Evolutionary conservation across 2,329 filamentous ascomycete species (phyloP).

Genomic region (Diaporthe sp.): DNA sequence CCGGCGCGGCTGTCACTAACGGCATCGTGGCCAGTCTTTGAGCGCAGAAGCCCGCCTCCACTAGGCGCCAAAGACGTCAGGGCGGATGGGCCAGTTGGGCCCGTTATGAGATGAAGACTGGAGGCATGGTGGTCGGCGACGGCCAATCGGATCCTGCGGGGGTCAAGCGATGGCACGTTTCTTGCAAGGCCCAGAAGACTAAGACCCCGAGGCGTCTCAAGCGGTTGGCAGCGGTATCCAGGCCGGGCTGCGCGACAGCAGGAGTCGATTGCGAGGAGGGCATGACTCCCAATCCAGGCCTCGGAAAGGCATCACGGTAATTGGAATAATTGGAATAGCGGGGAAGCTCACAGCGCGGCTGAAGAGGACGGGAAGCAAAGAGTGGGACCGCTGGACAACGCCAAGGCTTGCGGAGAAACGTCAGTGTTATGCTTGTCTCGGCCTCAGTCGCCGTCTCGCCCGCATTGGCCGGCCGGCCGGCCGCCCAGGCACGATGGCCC

Average conservation of each 20-base stretch:
- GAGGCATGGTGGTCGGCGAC: neutral
- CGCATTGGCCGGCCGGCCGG: neutral
- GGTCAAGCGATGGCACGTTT: conserved; percentile 1
- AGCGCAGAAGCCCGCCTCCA: neutral
- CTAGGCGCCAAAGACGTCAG: neutral
- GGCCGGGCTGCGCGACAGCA: conserved; percentile 16
- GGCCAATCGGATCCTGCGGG: conserved; percentile 33
- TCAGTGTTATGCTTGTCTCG: neutral
- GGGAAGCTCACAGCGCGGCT: conserved; percentile 27
- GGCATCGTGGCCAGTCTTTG: conserved; percentile 28
- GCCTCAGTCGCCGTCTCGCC: neutral
- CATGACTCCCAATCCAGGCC: conserved; percentile 31
- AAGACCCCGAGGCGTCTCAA: neutral
- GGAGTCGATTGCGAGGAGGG: conserved; percentile 8
- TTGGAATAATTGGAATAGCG: neutral
- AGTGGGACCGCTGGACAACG: neutral
- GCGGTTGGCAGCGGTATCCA: conserved; percentile 21
- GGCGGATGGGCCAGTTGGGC: conserved; percentile 4
- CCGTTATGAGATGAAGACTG: conserved; percentile 5
- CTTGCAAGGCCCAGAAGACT: conserved; percentile 7
- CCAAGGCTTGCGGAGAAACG: conserved; percentile 19
- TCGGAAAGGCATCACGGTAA: conserved; percentile 31
- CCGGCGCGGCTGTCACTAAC: conserved; percentile 31
- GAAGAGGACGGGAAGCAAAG: conserved; percentile 20
- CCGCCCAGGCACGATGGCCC: neutral